Evolutionary conservation across 73 alveolate species (phyloP).

Genomic region (Paraurostyla sp.): DNA sequence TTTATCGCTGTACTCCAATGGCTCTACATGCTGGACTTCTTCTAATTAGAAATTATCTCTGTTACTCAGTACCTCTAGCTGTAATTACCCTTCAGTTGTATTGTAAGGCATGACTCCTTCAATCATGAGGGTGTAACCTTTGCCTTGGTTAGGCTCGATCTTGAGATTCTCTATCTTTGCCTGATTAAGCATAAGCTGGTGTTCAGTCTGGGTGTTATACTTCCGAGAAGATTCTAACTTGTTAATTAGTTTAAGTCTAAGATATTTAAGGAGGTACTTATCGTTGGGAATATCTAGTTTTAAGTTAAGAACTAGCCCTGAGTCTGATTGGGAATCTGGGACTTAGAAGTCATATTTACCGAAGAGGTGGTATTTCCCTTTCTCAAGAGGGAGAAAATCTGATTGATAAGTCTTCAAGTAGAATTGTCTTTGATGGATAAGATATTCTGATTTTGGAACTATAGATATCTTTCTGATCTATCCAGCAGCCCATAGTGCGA

Average conservation of each 20-base stretch:
- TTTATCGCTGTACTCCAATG: conserved; percentile 81
- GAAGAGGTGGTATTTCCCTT: conserved; percentile 57
- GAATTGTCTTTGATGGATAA: conserved; percentile 2
- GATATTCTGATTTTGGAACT: conserved; percentile 49
- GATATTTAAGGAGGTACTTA: conserved; percentile 57
- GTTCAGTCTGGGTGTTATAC: conserved; percentile 24
- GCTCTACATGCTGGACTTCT: conserved; percentile 83
- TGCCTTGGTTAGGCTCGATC: conserved; percentile 63
- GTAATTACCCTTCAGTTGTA: conserved; percentile 77
- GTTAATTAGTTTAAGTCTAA: conserved; percentile 63
- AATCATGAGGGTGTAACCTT: conserved; percentile 76
- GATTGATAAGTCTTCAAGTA: neutral
- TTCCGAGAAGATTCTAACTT: neutral
- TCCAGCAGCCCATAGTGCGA: conserved; percentile 61
- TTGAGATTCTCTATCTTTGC: conserved; percentile 43
- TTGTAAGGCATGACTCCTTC: conserved; percentile 82
- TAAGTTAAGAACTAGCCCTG: neutral
- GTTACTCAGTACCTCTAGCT: conserved; percentile 75
- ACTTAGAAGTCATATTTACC: conserved; percentile 65
- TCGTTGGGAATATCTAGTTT: conserved; percentile 60
- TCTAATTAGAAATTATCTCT: conserved; percentile 72
- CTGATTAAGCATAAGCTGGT: neutral
- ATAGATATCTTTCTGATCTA: conserved; percentile 12
- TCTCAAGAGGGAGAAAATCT: conserved; percentile 52
- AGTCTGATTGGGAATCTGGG: neutral